These are phyloP conservation scores for Diaporthe sp. DNA, from an alignment of 2,329 filamentous ascomycete genomes.

Conservation along the genomic window DNA sequence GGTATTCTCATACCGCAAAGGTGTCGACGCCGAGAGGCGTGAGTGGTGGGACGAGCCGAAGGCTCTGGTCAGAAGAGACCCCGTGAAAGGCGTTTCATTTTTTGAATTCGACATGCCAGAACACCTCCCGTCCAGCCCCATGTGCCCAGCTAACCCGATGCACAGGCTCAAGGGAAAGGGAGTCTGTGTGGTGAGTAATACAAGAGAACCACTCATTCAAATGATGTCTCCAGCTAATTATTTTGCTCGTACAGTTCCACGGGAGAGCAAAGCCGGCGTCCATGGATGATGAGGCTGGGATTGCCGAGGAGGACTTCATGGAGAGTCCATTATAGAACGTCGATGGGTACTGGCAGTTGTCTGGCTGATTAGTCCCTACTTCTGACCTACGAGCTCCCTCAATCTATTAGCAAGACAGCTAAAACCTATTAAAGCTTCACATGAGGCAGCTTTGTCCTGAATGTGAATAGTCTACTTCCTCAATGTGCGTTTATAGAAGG, in stretches of 20 bases:
- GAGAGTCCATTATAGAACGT: background rate
- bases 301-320: background rate
- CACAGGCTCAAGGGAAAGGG: constrained; percentile 60
- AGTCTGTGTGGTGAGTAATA: constrained; percentile 56
- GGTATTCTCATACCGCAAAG: constrained; percentile 10
- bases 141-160: constrained; percentile 63
- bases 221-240: background rate
- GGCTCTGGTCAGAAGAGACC: constrained; percentile 42
- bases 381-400: background rate
- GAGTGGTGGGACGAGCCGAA: constrained; percentile 50
- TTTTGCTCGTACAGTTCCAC: constrained; percentile 35
- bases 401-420: background rate
- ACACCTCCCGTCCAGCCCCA: constrained; percentile 63
- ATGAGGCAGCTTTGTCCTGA: background rate
- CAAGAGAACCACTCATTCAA: no score
- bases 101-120: constrained; percentile 66
- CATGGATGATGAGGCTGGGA: background rate
- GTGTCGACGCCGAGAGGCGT: constrained; percentile 34
- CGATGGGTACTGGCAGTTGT: no score
- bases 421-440: background rate
- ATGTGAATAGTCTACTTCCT: background rate
- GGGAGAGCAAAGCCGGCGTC: constrained; percentile 35
- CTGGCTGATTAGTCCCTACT: background rate
- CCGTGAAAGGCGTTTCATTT: constrained; percentile 35
- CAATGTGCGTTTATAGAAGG: no score